A percentile compares a stretch with the other conserved stretches of the same genome.
Conservation (phyloP, 345 rosid genomes). For the Jatropha curcas region DNA sequence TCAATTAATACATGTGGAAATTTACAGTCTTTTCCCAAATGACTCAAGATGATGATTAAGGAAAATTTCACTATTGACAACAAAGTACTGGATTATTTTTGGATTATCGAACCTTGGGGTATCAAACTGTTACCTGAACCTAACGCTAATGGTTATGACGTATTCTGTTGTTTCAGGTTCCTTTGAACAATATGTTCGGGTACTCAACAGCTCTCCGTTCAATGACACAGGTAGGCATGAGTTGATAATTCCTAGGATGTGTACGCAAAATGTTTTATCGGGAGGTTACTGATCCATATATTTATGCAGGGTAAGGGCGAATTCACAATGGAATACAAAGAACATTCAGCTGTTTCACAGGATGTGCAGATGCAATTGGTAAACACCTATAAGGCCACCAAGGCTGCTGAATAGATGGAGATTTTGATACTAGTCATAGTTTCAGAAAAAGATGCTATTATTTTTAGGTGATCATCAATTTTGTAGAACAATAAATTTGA, state of each 20-base stretch:
- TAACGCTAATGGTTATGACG: not conserved
- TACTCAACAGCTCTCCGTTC: slow-evolving; percentile 95
- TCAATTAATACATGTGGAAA: too few species aligned
- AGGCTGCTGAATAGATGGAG: slow-evolving; percentile 44
- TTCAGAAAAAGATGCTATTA: not conserved
- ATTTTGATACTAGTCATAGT: slow-evolving; percentile 2
- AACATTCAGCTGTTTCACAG: slow-evolving; percentile 77
- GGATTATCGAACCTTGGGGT: not conserved
- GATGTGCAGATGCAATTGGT: slow-evolving; percentile 87
- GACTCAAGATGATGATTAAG: too few species aligned
- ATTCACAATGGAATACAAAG: slow-evolving; percentile 99
- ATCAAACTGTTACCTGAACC: not conserved
- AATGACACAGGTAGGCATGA: slow-evolving; percentile 75
- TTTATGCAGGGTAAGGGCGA: slow-evolving; percentile 84
- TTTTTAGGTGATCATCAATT: not conserved
- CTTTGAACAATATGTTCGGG: slow-evolving; percentile 98
- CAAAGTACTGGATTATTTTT: not conserved
- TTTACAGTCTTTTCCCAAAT: not conserved
- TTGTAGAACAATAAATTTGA: slow-evolving; percentile 1
- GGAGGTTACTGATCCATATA: not conserved
- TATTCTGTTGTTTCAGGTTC: slow-evolving; percentile 54
- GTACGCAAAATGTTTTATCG: not conserved
- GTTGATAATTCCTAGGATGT: not conserved
- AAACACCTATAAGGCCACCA: slow-evolving; percentile 66
- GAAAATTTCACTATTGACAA: too few species aligned